A percentile compares a stretch with the other conserved stretches of the same genome.
Conservation (phyloP, 2,329 filamentous ascomycete genomes). For the Fusarium vanettenii region DNA sequence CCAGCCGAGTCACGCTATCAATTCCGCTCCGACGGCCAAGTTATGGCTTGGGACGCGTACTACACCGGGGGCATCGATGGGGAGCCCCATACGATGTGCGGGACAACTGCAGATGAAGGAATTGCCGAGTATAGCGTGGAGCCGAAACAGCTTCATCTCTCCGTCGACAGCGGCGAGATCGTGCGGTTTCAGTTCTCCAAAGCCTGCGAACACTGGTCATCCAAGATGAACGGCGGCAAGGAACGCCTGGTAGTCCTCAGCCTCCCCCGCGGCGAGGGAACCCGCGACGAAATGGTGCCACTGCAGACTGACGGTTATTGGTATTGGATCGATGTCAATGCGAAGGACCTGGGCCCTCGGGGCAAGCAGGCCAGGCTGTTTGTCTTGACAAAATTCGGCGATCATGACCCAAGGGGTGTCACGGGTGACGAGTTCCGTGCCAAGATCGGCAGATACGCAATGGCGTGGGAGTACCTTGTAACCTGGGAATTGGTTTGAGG, state of each 20-base stretch:
- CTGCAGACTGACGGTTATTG: conserved; percentile 82
- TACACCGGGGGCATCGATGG: conserved; percentile 69
- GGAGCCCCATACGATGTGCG: conserved; percentile 60
- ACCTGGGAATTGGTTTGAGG: conserved; percentile 62
- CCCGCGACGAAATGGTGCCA: conserved; percentile 74
- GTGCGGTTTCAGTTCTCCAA: conserved; percentile 85
- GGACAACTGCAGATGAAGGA: conserved; percentile 60
- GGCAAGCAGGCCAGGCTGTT: conserved; percentile 76
- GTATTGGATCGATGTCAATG: conserved; percentile 83
- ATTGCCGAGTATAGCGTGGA: conserved; percentile 69
- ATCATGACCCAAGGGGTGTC: conserved; percentile 60
- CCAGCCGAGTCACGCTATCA: conserved; percentile 76
- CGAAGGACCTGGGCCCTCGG: conserved; percentile 72
- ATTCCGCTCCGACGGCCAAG: conserved; percentile 78
- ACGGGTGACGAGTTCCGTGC: conserved; percentile 59
- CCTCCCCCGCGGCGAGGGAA: conserved; percentile 74
- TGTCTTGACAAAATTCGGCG: conserved; percentile 65
- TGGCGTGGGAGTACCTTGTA: conserved; percentile 58
- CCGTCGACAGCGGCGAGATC: conserved; percentile 64
- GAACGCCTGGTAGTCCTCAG: conserved; percentile 77
- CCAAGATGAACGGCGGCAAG: conserved; percentile 75
- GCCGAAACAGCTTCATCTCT: conserved; percentile 65
- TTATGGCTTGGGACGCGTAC: conserved; percentile 84
- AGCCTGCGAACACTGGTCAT: conserved; percentile 84
- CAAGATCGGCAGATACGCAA: conserved; percentile 57